phyloP scores from a whole-genome alignment of 73 alveolate genomes.

The Tetrahymena thermophila region DNA sequence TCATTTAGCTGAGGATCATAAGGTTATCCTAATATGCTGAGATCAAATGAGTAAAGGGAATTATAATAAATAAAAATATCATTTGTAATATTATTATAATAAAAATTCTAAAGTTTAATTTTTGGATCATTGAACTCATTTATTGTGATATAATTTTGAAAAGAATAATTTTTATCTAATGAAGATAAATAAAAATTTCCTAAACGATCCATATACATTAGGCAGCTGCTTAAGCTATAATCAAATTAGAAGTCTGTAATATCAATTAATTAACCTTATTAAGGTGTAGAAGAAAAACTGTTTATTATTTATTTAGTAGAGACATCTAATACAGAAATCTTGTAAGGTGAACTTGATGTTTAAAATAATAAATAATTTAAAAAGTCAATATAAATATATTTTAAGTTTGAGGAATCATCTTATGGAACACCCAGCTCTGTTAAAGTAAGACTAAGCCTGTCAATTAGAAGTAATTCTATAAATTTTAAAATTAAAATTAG shows the following conservation, averaged over 20 bases:
- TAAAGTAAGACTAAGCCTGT: no score
- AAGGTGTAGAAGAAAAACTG: background rate
- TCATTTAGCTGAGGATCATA: background rate
- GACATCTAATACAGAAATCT: background rate
- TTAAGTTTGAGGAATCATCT: no score
- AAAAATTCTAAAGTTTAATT: no score
- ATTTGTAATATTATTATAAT: background rate
- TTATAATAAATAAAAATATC: background rate
- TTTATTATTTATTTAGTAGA: no score
- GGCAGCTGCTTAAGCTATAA: background rate
- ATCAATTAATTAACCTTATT: no score
- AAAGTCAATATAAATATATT: background rate
- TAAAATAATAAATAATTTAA: no score
- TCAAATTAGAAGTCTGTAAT: background rate
- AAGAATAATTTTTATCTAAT: background rate
- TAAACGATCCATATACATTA: background rate
- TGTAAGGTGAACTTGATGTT: background rate
- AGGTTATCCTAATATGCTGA: no score
- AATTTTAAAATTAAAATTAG: no score
- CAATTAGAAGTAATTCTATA: no score
- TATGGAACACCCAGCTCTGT: no score
- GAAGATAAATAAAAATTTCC: background rate
- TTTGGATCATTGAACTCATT: background rate
- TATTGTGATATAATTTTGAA: no score
- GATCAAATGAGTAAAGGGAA: background rate